Percentiles rank a stretch among this genome's conserved stretches.
These are phyloP conservation scores for Clonostachys solani DNA, from an alignment of 2,329 filamentous ascomycete genomes.

Conservation along the genomic window DNA sequence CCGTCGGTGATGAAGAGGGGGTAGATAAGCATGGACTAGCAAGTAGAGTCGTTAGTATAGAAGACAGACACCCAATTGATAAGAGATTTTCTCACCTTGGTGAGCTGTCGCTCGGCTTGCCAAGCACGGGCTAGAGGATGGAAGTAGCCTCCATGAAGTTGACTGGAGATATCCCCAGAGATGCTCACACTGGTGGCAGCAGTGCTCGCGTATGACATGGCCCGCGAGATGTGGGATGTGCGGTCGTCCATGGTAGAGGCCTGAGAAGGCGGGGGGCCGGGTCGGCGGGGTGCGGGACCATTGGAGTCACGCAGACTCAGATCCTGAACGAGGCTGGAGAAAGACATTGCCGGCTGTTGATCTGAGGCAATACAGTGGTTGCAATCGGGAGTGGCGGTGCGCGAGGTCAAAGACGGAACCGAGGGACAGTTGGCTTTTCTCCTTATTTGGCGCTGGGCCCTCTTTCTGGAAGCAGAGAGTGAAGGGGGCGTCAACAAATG, in stretches of 20 bases:
- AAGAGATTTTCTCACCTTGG: constrained; percentile 56
- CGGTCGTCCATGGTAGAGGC: constrained; percentile 56
- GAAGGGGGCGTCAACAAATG: too few species aligned
- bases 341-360: constrained; percentile 46
- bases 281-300: constrained; percentile 33
- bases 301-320: constrained; percentile 53
- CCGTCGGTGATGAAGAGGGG: constrained; percentile 94
- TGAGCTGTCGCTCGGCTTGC: constrained; percentile 82
- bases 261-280: constrained; percentile 36
- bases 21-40: constrained; percentile 95
- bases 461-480: too few species aligned
- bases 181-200: constrained; percentile 67
- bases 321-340: constrained; percentile 64
- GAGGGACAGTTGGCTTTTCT: not conserved
- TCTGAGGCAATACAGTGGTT: not conserved
- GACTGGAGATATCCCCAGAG: constrained; percentile 72
- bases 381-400: constrained; percentile 5
- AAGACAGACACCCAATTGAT: not conserved
- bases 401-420: not conserved
- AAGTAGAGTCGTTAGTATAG: not conserved
- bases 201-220: constrained; percentile 64
- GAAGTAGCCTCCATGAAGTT: constrained; percentile 78
- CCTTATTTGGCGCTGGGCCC: too few species aligned
- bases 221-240: constrained; percentile 56
- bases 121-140: constrained; percentile 76